A percentile compares a stretch with the other conserved stretches of the same genome.
These are phyloP conservation scores for Lactarius pseudohatsudake DNA, from an alignment of 768 basidiomycete genomes.

Conservation along the genomic window DNA sequence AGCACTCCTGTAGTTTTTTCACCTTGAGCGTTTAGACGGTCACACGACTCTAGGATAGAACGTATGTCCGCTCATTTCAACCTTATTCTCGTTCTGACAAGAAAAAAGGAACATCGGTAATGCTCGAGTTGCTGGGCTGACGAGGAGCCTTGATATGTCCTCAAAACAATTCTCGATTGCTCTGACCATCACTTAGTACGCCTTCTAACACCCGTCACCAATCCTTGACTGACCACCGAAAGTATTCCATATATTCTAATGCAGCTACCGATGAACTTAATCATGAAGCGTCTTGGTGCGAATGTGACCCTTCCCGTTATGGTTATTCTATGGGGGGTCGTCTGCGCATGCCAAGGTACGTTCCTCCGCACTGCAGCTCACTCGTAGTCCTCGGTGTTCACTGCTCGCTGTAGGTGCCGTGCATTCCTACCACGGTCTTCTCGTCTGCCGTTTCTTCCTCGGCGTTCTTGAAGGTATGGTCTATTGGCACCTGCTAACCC, in stretches of 20 bases:
- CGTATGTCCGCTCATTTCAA: conserved; percentile 1
- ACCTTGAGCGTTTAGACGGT: not conserved
- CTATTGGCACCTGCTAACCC: not conserved
- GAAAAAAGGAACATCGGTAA: conserved; percentile 32
- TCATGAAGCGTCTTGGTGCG: conserved; percentile 48
- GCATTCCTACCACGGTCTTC: conserved; percentile 51
- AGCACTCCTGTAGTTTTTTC: not conserved
- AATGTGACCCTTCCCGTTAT: conserved; percentile 61
- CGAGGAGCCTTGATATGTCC: conserved; percentile 34
- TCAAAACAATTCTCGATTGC: conserved; percentile 2
- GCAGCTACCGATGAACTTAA: conserved; percentile 33
- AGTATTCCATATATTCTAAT: conserved; percentile 33
- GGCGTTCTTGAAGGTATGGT: conserved; percentile 58
- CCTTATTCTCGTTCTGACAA: not conserved
- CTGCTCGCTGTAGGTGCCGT: conserved; percentile 40
- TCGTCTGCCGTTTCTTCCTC: conserved; percentile 47
- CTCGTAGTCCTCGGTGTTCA: not conserved
- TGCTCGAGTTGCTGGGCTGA: conserved; percentile 36
- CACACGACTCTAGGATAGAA: conserved; percentile 6
- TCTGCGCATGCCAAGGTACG: conserved; percentile 59
- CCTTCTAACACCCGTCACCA: not conserved
- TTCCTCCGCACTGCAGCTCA: too few species aligned
- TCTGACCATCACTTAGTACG: conserved; percentile 23
- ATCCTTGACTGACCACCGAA: conserved; percentile 27
- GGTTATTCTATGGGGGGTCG: conserved; percentile 65